These are phyloP conservation scores for Meira miltonrushii DNA, from an alignment of 1,284 basidiomycete genomes.

Conservation along the genomic window DNA sequence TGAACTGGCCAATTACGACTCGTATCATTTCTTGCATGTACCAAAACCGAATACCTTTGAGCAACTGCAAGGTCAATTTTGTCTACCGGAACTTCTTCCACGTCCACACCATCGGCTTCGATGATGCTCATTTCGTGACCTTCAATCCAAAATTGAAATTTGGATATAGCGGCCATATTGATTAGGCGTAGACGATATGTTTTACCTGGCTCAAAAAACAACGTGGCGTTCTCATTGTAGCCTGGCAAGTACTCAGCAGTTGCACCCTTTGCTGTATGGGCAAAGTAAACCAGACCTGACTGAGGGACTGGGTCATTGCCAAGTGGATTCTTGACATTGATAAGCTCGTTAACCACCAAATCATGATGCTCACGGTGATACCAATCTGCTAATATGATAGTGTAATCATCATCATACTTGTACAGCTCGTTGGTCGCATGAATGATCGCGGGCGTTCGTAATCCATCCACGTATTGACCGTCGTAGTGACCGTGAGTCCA, in stretches of 20 bases:
- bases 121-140: slow-evolving; percentile 84
- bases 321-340: slow-evolving; percentile 59
- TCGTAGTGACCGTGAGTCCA: slow-evolving; percentile 59
- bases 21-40: slow-evolving; percentile 80
- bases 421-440: slow-evolving; percentile 56
- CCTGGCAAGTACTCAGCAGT: slow-evolving; percentile 31
- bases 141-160: slow-evolving; percentile 62
- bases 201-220: slow-evolving; percentile 64
- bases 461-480: slow-evolving; percentile 59
- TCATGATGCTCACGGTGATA: slow-evolving; percentile 40
- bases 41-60: slow-evolving; percentile 85
- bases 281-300: slow-evolving; percentile 76
- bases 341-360: slow-evolving; percentile 57
- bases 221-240: slow-evolving; percentile 72
- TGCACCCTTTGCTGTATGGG: slow-evolving; percentile 55
- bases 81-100: slow-evolving; percentile 67
- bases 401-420: slow-evolving; percentile 85
- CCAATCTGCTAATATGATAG: slow-evolving; percentile 77
- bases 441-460: slow-evolving; percentile 72
- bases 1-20: slow-evolving; percentile 79
- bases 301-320: slow-evolving; percentile 53
- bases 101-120: slow-evolving; percentile 79
- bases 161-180: slow-evolving; percentile 61
- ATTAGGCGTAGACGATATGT: slow-evolving; percentile 68
- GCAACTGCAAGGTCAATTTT: slow-evolving; percentile 72